Evolutionary conservation across 768 basidiomycete species (phyloP).

Genomic region (Lactarius evosmus): DNA sequence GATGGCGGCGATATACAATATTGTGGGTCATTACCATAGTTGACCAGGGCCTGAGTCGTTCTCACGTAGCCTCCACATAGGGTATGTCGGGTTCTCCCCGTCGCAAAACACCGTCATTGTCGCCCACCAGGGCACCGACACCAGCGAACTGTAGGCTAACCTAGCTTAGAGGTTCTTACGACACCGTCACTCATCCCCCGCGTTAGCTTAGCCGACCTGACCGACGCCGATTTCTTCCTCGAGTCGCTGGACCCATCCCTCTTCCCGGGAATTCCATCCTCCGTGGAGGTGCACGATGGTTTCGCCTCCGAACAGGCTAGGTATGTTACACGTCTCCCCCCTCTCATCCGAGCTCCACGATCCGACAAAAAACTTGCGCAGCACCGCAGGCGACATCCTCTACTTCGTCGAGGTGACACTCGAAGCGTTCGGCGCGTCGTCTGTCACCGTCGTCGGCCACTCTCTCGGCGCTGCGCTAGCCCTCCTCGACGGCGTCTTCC

Average conservation of each 20-base stretch:
- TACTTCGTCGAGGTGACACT: neutral
- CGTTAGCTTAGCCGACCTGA: slow-evolving; percentile 38
- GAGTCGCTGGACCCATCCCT: slow-evolving; percentile 38
- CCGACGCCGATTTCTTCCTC: slow-evolving; percentile 43
- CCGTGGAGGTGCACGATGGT: slow-evolving; percentile 45
- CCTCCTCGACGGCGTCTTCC: slow-evolving; percentile 10
- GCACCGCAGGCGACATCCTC: slow-evolving; percentile 6
- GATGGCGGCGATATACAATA: slow-evolving; percentile 43
- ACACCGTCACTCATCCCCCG: neutral
- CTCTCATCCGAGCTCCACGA: neutral
- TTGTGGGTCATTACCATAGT: slow-evolving; percentile 33
- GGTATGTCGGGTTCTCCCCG: slow-evolving; percentile 55
- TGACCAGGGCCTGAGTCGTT: neutral
- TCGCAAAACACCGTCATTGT: slow-evolving; percentile 37
- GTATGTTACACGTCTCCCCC: slow-evolving; percentile 34
- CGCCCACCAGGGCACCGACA: slow-evolving; percentile 40
- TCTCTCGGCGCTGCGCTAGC: slow-evolving; percentile 15
- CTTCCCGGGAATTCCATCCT: slow-evolving; percentile 49
- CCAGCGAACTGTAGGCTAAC: slow-evolving; percentile 32
- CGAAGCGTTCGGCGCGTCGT: neutral
- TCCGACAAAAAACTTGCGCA: neutral
- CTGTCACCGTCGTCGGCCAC: slow-evolving; percentile 12
- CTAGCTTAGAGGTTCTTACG: neutral
- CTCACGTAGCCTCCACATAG: slow-evolving; percentile 31
- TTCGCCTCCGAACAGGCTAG: slow-evolving; percentile 44